A percentile compares a stretch with the other conserved stretches of the same genome.
Conservation (phyloP, 768 basidiomycete species). For the Goffeauzyma gilvescens region DNA sequence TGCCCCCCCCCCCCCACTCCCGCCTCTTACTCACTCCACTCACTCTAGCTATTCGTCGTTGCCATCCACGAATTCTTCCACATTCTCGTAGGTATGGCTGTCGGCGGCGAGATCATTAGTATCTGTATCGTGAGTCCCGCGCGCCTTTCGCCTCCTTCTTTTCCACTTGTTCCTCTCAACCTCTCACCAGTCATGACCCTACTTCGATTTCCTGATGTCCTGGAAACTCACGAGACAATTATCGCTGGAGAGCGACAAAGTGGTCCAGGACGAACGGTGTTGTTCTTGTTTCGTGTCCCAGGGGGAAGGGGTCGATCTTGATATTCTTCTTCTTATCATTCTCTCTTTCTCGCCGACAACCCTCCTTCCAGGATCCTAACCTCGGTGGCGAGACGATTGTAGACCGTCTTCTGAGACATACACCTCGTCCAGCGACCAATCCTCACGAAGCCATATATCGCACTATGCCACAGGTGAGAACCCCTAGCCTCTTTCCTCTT, state of each 20-base stretch:
- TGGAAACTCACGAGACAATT: too few species aligned
- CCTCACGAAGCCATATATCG: constrained; percentile 10
- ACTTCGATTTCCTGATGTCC: too few species aligned
- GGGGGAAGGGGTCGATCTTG: too few species aligned
- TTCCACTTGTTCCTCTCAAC: background rate
- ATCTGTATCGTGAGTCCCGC: background rate
- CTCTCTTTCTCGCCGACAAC: background rate
- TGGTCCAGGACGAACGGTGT: too few species aligned
- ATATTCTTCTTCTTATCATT: background rate
- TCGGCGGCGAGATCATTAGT: constrained; percentile 28
- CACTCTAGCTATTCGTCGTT: constrained; percentile 23
- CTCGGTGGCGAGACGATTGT: constrained; percentile 11
- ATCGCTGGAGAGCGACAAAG: too few species aligned
- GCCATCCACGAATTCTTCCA: constrained; percentile 28
- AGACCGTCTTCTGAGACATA: constrained; percentile 4
- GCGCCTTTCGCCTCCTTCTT: background rate
- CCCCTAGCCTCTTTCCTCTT: too few species aligned
- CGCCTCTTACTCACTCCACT: background rate
- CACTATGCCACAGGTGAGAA: constrained; percentile 7
- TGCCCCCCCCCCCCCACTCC: background rate
- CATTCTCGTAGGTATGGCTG: constrained; percentile 22
- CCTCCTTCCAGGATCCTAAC: constrained; percentile 8
- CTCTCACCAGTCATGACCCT: too few species aligned
- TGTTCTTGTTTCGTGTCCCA: too few species aligned
- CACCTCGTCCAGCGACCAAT: constrained; percentile 6